Conservation (phyloP, 805 yeast species). For the Yueomyces sp. region DNA sequence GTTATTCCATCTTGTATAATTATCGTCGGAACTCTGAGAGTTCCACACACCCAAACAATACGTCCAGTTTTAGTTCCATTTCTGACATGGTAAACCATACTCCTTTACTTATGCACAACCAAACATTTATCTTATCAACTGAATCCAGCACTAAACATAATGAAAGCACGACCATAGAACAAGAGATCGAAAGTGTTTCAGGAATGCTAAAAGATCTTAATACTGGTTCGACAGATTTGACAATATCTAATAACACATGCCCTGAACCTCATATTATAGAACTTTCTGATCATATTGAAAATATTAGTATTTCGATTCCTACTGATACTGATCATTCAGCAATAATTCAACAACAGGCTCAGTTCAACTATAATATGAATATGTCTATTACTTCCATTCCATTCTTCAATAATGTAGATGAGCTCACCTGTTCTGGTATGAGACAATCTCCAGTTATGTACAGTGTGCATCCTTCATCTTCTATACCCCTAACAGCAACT, state of each 20-base stretch:
- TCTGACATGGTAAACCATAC: too few relatives aligned
- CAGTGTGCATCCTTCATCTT: too few relatives aligned
- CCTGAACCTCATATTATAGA: slow-evolving; percentile 7
- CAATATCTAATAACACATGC: slow-evolving; percentile 6
- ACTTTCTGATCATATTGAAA: slow-evolving; percentile 8
- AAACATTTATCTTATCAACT: too few relatives aligned
- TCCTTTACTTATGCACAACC: too few relatives aligned
- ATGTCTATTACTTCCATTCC: background rate
- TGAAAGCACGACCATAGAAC: background rate
- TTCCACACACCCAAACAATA: background rate
- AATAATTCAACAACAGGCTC: background rate
- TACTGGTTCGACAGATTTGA: slow-evolving; percentile 3
- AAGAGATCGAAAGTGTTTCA: background rate
- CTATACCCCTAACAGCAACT: too few relatives aligned
- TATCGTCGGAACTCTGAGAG: background rate
- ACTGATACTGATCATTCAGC: background rate
- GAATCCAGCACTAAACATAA: too few relatives aligned
- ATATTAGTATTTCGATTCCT: slow-evolving; percentile 6
- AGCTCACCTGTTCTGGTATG: too few relatives aligned
- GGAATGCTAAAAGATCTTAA: slow-evolving; percentile 6
- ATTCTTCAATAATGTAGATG: too few relatives aligned
- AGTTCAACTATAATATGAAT: background rate
- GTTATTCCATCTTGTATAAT: slow-evolving; percentile 1
- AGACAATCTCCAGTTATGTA: too few relatives aligned
- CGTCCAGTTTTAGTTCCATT: too few relatives aligned